Evolutionary conservation across 225 moss, liverwort and hornwort species (phyloP).

Genomic region (Takakia lepidozioides): DNA sequence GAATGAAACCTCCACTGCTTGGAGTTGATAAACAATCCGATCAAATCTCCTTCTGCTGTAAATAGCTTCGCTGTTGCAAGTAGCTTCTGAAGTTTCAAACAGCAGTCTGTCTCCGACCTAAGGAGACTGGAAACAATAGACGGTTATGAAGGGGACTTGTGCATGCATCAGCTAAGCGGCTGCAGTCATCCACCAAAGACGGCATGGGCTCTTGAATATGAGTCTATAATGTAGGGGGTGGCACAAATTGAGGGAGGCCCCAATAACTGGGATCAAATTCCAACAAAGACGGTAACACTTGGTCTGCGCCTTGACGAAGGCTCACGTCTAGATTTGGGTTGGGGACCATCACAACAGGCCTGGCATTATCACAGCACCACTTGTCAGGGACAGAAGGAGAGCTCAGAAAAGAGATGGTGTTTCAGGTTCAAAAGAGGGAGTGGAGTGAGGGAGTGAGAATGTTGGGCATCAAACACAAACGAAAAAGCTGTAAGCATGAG

Average conservation of each 20-base stretch:
- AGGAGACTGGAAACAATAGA: too few relatives aligned
- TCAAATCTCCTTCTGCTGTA: too few relatives aligned
- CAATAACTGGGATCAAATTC: constrained; percentile 62
- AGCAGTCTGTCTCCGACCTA: too few relatives aligned
- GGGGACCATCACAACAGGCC: constrained; percentile 95
- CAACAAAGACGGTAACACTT: constrained; percentile 65
- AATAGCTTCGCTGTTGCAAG: too few relatives aligned
- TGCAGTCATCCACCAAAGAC: too few relatives aligned
- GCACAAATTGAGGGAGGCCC: constrained; percentile 60
- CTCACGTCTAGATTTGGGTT: constrained; percentile 55
- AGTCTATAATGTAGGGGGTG: background rate
- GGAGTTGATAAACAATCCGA: too few relatives aligned
- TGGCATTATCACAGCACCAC: constrained; percentile 13
- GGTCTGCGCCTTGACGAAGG: constrained; percentile 68
- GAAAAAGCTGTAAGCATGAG: background rate
- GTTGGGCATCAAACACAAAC: too few relatives aligned
- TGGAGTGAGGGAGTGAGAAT: background rate
- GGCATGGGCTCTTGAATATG: too few relatives aligned
- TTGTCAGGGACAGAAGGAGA: constrained; percentile 1
- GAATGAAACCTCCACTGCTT: too few relatives aligned
- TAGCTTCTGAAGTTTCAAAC: too few relatives aligned
- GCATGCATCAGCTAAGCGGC: too few relatives aligned
- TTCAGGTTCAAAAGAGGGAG: background rate
- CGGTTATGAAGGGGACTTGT: too few relatives aligned
- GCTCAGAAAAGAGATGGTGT: background rate